A percentile compares a stretch with the other conserved stretches of the same genome.
These are phyloP conservation scores for Penicillium canariense DNA, from an alignment of 495 filamentous ascomycete species.

Conservation along the genomic window DNA sequence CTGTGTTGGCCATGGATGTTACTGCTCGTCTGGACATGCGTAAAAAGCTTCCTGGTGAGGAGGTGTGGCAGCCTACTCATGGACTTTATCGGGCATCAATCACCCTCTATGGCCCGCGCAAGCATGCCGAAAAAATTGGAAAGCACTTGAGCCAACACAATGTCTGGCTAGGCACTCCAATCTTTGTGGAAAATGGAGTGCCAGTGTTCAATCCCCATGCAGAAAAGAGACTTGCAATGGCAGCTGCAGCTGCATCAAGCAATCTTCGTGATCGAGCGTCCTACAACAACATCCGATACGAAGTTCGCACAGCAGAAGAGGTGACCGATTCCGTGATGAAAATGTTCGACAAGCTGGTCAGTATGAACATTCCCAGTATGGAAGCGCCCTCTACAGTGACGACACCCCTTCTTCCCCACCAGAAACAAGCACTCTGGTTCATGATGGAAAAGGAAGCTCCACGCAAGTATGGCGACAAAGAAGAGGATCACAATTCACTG, in stretches of 20 bases:
- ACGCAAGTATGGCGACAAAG: constrained; percentile 51
- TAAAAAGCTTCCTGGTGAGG: constrained; percentile 53
- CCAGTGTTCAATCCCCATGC: constrained; percentile 68
- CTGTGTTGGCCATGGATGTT: constrained; percentile 57
- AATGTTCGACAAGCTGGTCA: constrained; percentile 82
- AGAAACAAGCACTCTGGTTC: constrained; percentile 88
- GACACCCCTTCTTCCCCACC: constrained; percentile 78
- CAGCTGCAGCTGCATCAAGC: constrained; percentile 20
- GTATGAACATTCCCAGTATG: constrained; percentile 72
- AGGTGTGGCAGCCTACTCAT: constrained; percentile 53
- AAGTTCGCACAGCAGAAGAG: constrained; percentile 73
- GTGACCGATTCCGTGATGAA: constrained; percentile 77
- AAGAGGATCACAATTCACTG: constrained; percentile 64
- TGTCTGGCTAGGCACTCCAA: constrained; percentile 62
- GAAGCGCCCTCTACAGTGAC: constrained; percentile 59
- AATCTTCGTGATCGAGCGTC: constrained; percentile 27
- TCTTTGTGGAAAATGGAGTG: constrained; percentile 60
- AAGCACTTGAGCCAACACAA: constrained; percentile 60
- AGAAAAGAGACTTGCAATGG: constrained; percentile 41
- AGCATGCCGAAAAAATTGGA: constrained; percentile 60
- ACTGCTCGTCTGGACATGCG: constrained; percentile 64
- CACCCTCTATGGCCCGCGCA: constrained; percentile 77
- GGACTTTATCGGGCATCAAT: constrained; percentile 57
- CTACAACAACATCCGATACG: constrained; percentile 34
- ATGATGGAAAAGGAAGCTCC: constrained; percentile 78